These are phyloP conservation scores for Ogataea zsoltii DNA, from an alignment of 805 yeast genomes.

Conservation along the genomic window DNA sequence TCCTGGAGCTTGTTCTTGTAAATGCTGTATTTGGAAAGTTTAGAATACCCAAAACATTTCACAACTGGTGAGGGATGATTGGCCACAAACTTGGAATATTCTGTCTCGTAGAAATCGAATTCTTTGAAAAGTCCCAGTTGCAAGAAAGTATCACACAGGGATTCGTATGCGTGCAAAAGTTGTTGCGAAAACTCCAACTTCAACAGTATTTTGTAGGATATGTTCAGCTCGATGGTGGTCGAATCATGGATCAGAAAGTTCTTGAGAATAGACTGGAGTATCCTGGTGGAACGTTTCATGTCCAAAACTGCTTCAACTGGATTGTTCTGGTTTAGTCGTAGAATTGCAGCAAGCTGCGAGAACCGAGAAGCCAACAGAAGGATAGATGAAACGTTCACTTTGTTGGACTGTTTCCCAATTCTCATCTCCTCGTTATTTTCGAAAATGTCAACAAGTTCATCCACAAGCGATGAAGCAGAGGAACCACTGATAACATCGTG, in stretches of 20 bases:
- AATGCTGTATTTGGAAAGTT: slow-evolving; percentile 26
- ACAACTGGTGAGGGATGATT: slow-evolving; percentile 30
- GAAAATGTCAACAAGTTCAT: slow-evolving; percentile 28
- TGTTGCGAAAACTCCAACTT: slow-evolving; percentile 41
- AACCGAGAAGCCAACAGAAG: slow-evolving; percentile 37
- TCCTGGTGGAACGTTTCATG: slow-evolving; percentile 49
- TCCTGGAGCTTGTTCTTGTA: slow-evolving; percentile 12
- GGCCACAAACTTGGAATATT: slow-evolving; percentile 43
- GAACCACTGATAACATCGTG: slow-evolving; percentile 25
- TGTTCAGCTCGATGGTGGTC: slow-evolving; percentile 17
- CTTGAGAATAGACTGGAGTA: slow-evolving; percentile 54
- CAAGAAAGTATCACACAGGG: slow-evolving; percentile 40
- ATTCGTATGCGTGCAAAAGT: slow-evolving; percentile 37
- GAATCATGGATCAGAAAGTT: slow-evolving; percentile 31
- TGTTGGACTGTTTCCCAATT: slow-evolving; percentile 24
- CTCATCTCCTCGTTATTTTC: slow-evolving; percentile 34
- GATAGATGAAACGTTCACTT: slow-evolving; percentile 17
- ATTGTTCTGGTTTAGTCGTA: slow-evolving; percentile 25
- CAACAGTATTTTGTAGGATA: slow-evolving; percentile 22
- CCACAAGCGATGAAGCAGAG: slow-evolving; percentile 28
- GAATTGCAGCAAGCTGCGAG: slow-evolving; percentile 34
- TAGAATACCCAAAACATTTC: slow-evolving; percentile 21
- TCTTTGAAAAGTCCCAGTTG: slow-evolving; percentile 61
- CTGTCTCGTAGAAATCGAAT: slow-evolving; percentile 53
- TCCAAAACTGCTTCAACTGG: slow-evolving; percentile 37